Base-by-base conservation (phyloP, 192 early-diverging fungal species). In the Umbelopsis sp. region DNA sequence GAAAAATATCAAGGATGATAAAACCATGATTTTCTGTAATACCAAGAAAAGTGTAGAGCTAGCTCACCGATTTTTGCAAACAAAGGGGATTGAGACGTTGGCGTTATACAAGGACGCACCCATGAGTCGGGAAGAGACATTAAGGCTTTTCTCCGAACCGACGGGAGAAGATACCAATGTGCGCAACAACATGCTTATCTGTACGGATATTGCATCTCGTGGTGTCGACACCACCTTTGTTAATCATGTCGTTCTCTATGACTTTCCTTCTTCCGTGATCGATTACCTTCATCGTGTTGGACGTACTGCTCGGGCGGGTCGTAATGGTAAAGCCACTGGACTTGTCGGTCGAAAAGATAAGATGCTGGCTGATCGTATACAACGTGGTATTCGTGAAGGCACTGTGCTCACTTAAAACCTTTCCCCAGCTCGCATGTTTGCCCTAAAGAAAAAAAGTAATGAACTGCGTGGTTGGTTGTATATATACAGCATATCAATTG, bases 281-380 rank as follows among this genome's bases (percentile, higher is more conserved):
- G 94, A 98, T 79, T 98, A 96, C 75, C 68, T 98, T 64, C 97
- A 98, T 75, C 89, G 97, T 20, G 85, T 93, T 2, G 97, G 97
- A 0, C 80, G 97, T 16, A 97, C 97, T 0, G 97, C 93, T 5
- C 85, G 97, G 5, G 91, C 89, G 0, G 95, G 95, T 7, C 80
- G 81, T 12, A 79, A 73, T 1, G 97, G 97, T 13, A 86, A 91
- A 66, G 94, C 92, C 7, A 93, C 93, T 12, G 89, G 88, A 53
- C 82, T 98, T 69, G 84, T 98, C 4, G 86, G 88, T 22, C 88
- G 89, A 58, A 87, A 88, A 66, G 92, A 95, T 77, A 71, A 81
- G 20, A 77, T 81, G 49, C 74, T 95, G 65, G 87, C 90, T 10
- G 87, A 89, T 68, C 80, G 84, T 13, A 91, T 93, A 49, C 82